These are phyloP conservation scores for Fermentozyma sake DNA, from an alignment of 1,139 yeast genomes.

Conservation along the genomic window DNA sequence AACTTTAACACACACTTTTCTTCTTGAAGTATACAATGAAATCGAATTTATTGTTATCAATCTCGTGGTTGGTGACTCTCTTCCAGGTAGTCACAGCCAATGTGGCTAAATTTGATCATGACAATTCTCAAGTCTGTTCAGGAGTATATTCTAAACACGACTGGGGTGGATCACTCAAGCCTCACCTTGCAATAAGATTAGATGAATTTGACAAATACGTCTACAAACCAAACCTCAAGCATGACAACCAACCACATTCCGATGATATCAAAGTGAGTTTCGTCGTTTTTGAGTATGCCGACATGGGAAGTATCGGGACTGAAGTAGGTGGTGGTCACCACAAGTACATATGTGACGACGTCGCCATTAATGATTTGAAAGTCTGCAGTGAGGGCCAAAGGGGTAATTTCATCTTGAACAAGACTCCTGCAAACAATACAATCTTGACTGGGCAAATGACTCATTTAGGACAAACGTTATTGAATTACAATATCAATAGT, in stretches of 20 bases:
- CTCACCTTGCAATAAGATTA: slow-evolving; percentile 55
- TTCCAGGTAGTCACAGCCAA: slow-evolving; percentile 33
- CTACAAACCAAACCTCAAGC: slow-evolving; percentile 23
- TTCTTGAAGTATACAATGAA: too few species aligned
- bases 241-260: slow-evolving; percentile 16
- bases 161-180: slow-evolving; percentile 75
- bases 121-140: slow-evolving; percentile 65
- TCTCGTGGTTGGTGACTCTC: too few species aligned
- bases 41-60: too few species aligned
- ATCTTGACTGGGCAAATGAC: slow-evolving; percentile 55
- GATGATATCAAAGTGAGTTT: slow-evolving; percentile 52
- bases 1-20: too few species aligned
- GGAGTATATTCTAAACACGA: slow-evolving; percentile 87
- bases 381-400: slow-evolving; percentile 51
- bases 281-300: slow-evolving; percentile 80
- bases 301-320: slow-evolving; percentile 63
- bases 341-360: slow-evolving; percentile 72
- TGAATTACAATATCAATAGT: slow-evolving; percentile 58
- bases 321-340: slow-evolving; percentile 22
- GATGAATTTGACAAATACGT: slow-evolving; percentile 28
- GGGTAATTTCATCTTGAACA: slow-evolving; percentile 58
- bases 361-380: slow-evolving; percentile 51
- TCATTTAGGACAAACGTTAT: slow-evolving; percentile 54
- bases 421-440: slow-evolving; percentile 43
- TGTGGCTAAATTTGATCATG: slow-evolving; percentile 43